Conservation (phyloP, 2,329 filamentous ascomycete species). For the Keithomyces neogunnii region DNA sequence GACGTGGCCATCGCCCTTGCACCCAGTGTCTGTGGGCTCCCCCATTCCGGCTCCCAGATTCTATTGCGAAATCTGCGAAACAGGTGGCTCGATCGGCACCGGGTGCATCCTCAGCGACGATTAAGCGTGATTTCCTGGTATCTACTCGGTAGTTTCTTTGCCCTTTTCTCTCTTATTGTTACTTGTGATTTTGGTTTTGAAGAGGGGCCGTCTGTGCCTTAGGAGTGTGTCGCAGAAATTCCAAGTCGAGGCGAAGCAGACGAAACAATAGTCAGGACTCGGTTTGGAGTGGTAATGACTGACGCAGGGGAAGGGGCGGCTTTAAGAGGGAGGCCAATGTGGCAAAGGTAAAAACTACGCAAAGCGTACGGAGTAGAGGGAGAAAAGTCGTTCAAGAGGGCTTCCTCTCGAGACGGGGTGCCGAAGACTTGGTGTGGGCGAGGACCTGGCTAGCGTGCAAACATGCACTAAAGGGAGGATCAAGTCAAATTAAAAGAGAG, state of each 20-base stretch:
- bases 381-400: background rate
- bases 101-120: constrained; percentile 7
- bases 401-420: too few relatives aligned
- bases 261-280: background rate
- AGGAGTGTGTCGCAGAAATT: background rate
- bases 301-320: background rate
- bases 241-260: background rate
- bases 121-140: background rate
- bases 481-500: constrained; percentile 1
- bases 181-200: background rate
- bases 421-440: too few relatives aligned
- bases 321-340: background rate
- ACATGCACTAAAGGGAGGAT: background rate
- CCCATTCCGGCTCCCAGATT: constrained; percentile 6
- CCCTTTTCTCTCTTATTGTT: background rate
- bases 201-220: background rate
- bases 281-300: background rate
- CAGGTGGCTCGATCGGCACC: background rate
- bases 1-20: constrained; percentile 3
- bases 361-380: background rate
- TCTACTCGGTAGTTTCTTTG: too few relatives aligned
- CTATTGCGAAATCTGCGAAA: constrained; percentile 1
- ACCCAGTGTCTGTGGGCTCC: background rate
- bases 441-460: background rate
- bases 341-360: background rate